Conservation (phyloP, 768 basidiomycete genomes). For the Leucosporidium yakuticum region DNA sequence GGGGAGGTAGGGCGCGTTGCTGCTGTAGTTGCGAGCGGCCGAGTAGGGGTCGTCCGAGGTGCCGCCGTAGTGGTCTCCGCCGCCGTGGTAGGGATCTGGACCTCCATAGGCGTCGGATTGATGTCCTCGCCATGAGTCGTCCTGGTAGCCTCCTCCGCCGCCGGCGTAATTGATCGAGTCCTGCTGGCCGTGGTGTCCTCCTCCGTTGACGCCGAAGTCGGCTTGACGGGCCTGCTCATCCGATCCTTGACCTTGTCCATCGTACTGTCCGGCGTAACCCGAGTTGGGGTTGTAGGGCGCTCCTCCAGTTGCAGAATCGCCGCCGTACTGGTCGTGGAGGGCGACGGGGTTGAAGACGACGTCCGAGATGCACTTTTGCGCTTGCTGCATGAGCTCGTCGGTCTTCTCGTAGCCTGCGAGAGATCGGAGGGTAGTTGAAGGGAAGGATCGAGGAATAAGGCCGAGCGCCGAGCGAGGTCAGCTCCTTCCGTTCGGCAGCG, state of each 20-base stretch:
- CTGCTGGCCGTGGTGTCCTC: neutral
- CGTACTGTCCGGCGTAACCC: conserved; percentile 18
- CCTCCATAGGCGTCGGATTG: neutral
- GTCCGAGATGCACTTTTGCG: conserved; percentile 42
- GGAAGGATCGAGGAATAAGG: neutral
- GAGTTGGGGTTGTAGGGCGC: conserved; percentile 23
- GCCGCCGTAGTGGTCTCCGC: no score
- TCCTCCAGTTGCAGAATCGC: neutral
- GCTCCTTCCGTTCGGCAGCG: neutral
- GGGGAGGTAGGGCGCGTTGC: no score
- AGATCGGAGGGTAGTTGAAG: no score
- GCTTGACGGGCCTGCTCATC: neutral
- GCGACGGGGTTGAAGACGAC: conserved; percentile 36
- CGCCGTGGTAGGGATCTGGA: neutral
- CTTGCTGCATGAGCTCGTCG: conserved; percentile 43
- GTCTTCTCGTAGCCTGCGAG: conserved; percentile 41
- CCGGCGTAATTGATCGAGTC: conserved; percentile 5
- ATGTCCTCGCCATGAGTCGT: neutral
- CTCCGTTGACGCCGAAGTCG: neutral
- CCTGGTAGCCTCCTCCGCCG: neutral
- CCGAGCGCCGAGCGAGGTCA: neutral
- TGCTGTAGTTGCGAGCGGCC: no score
- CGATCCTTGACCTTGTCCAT: neutral
- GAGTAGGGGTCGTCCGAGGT: no score
- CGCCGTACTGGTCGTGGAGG: neutral